Evolutionary conservation across 495 filamentous ascomycete species (phyloP), one percentile per base, ranked within the genome.

Genomic region (Hypoxylon trugodes): DNA sequence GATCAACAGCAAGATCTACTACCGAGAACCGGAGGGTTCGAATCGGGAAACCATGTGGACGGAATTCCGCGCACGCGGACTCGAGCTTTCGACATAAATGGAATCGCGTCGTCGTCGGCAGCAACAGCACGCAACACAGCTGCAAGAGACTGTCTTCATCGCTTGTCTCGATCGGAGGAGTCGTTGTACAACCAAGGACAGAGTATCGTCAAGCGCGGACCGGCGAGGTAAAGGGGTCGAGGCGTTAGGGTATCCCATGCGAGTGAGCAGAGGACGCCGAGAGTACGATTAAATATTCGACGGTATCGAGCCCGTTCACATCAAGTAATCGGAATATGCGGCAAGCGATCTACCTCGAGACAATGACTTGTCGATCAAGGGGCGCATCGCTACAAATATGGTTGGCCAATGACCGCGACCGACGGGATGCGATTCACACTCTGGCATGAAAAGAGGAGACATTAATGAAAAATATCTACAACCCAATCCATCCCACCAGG

Each of bases 371-470:
- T 66, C 56, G 18, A 66, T 52, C 62, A 19, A 66, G 63, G 50
- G 32, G 42, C 38, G 24, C 50, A 47, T 56, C 55, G 16, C 47
- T 50, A 16, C 15, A 19, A 3, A 12, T 21, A 9, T 16, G 24
- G 13, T 48, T 24, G 42, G 51, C 62, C 50, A 13, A 24, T 67
- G 15, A 67, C 64, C 64, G 64, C 21, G 64, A 58, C 22, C 58
- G 21, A 28, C 64, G 64, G 57, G 64, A 61, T 57, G 58, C 64
- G 6, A 3, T 24, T 52, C 38, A 28, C 37, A 28, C 36, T 13
- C 28, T 43, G 33, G 50, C 63, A 66, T 66, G 63, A 52, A 56
- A 22, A 16, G 49, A 66, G 63, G 57, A 61, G 51, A 51, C 25
- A 3, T 38, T n/a, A n/a, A n/a, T n/a, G n/a, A n/a, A 38, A 6